phyloP scores from a whole-genome alignment of 2,329 filamentous ascomycete species.

The Fusarium sp. region DNA sequence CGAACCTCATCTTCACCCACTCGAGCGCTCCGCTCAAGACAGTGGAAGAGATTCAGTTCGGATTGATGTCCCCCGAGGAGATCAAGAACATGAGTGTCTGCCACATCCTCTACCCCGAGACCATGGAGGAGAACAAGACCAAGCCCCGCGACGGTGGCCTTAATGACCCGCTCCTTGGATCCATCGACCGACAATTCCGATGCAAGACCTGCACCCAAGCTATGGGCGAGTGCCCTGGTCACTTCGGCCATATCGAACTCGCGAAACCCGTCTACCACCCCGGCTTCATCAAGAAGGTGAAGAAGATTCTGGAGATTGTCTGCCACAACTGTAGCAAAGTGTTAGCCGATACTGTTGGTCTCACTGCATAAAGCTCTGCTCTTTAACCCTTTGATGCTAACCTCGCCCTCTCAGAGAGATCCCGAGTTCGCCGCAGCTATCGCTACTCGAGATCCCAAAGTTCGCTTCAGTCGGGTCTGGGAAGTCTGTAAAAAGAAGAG shows the following conservation, averaged over 20 bases:
- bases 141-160: conserved; percentile 91
- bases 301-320: conserved; percentile 98
- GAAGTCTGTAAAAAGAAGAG: conserved; percentile 89
- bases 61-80: conserved; percentile 96
- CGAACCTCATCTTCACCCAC: conserved; percentile 90
- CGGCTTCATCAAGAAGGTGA: conserved; percentile 98
- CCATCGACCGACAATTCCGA: conserved; percentile 94
- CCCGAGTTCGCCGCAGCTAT: conserved; percentile 85
- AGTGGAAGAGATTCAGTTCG: conserved; percentile 99
- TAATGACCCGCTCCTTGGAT: conserved; percentile 95
- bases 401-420: conserved; percentile 75
- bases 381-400: conserved; percentile 70
- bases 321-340: conserved; percentile 99
- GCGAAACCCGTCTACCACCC: conserved; percentile 94
- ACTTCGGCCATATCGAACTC: conserved; percentile 98
- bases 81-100: conserved; percentile 99
- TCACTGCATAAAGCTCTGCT: conserved; percentile 66
- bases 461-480: conserved; percentile 94
- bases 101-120: conserved; percentile 98
- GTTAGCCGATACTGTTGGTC: conserved; percentile 97
- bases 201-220: conserved; percentile 97
- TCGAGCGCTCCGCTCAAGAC: conserved; percentile 96
- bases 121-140: conserved; percentile 95
- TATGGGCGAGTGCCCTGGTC: conserved; percentile 95
- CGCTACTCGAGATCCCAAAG: conserved; percentile 88